Conservation (phyloP, 2,329 filamentous ascomycete genomes). For the Fusarium zealandicum region DNA sequence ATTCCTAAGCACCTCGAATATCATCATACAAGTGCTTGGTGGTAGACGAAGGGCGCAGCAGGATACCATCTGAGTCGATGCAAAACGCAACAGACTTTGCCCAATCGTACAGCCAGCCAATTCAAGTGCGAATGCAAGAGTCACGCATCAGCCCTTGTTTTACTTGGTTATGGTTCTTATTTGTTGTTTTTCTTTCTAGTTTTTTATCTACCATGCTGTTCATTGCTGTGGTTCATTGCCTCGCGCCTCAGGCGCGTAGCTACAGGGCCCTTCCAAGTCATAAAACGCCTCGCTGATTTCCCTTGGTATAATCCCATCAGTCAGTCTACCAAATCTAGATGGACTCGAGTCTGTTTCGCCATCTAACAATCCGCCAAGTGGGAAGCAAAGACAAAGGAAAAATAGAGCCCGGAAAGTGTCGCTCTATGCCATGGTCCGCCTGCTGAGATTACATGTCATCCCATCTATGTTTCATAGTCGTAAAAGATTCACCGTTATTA, state of each 20-base stretch:
- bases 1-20: too few relatives aligned
- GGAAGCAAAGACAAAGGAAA: conserved; percentile 21
- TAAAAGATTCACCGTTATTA: conserved; percentile 19
- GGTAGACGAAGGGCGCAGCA: too few relatives aligned
- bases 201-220: conserved; percentile 16
- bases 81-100: too few relatives aligned
- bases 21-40: too few relatives aligned
- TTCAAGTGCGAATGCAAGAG: too few relatives aligned
- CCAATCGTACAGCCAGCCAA: too few relatives aligned
- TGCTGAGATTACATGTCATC: conserved; percentile 21
- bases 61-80: too few relatives aligned
- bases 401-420: conserved; percentile 9
- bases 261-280: conserved; percentile 18
- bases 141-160: not conserved
- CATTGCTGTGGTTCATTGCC: conserved; percentile 17
- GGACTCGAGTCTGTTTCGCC: conserved; percentile 1
- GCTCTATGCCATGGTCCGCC: conserved; percentile 28
- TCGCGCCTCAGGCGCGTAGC: conserved; percentile 24
- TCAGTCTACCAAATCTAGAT: conserved; percentile 6
- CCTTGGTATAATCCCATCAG: conserved; percentile 28
- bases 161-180: conserved; percentile 2
- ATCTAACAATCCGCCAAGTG: conserved; percentile 6
- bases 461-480: conserved; percentile 18
- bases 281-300: conserved; percentile 35
- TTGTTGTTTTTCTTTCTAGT: conserved; percentile 5